phyloP scores from a whole-genome alignment of 805 yeast genomes.

The Blastobotrys robertii region DNA sequence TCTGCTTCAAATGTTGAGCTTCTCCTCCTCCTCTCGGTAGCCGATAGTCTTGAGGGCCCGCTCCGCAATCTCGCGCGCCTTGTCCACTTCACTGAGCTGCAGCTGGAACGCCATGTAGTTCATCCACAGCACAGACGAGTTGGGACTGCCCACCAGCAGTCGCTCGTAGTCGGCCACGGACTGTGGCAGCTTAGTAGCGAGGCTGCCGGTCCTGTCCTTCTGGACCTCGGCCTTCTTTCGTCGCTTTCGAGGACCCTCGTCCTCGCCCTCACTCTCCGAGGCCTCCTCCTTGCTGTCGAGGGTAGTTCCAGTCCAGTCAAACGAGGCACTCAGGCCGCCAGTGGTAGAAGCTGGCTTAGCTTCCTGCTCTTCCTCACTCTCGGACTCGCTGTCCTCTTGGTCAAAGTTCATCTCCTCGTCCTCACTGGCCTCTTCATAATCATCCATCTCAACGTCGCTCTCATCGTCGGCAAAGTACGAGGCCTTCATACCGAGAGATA shows the following conservation, averaged over 20 bases:
- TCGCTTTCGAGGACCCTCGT: conserved; percentile 23
- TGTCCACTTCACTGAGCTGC: conserved; percentile 86
- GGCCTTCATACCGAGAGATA: conserved; percentile 91
- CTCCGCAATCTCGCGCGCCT: conserved; percentile 87
- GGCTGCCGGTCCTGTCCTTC: conserved; percentile 78
- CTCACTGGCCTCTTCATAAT: conserved; percentile 17
- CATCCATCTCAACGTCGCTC: conserved; percentile 23
- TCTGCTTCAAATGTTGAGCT: conserved; percentile 91
- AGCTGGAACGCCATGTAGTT: conserved; percentile 97
- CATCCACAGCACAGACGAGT: conserved; percentile 93
- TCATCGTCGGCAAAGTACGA: conserved; percentile 56
- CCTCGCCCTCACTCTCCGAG: conserved; percentile 38
- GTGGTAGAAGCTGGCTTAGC: conserved; percentile 22
- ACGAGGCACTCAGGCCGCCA: conserved; percentile 70
- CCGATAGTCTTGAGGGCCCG: conserved; percentile 86
- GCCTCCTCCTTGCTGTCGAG: conserved; percentile 53
- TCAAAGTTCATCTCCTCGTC: conserved; percentile 18
- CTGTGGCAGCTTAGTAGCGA: conserved; percentile 80
- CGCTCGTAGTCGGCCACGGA: conserved; percentile 89
- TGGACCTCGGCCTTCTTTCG: conserved; percentile 39
- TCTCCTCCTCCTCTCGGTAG: conserved; percentile 87
- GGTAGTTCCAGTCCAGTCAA: conserved; percentile 92
- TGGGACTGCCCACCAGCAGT: conserved; percentile 81
- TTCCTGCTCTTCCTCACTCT: conserved; percentile 20
- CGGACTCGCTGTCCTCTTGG: conserved; percentile 20